These are phyloP conservation scores for Microbotryum intermedium DNA, from an alignment of 1,284 basidiomycete species.

Conservation along the genomic window DNA sequence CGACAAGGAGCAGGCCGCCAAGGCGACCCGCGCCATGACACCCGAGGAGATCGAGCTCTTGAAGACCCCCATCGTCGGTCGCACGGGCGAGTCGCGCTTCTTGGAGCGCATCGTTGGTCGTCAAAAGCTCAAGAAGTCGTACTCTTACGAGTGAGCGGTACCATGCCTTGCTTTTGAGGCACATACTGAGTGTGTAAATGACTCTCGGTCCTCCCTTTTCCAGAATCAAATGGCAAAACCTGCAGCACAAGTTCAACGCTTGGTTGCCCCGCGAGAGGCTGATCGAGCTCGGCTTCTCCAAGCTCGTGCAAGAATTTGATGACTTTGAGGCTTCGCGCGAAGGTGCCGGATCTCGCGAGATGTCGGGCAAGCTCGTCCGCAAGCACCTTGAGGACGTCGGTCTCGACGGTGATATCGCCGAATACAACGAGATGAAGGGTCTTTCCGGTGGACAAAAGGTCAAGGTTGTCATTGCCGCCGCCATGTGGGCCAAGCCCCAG, in stretches of 20 bases:
- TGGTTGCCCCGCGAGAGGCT: conserved; percentile 90
- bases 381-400: conserved; percentile 88
- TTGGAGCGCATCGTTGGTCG: conserved; percentile 85
- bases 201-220: neutral
- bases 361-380: conserved; percentile 65
- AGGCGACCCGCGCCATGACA: conserved; percentile 82
- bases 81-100: conserved; percentile 83
- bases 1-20: conserved; percentile 90
- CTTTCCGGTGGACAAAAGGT: neutral
- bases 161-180: no score
- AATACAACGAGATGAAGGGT: conserved; percentile 91
- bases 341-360: conserved; percentile 81
- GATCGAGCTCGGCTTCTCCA: conserved; percentile 78
- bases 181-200: no score
- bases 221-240: conserved; percentile 84
- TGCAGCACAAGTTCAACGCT: conserved; percentile 83
- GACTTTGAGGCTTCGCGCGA: conserved; percentile 92
- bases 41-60: conserved; percentile 73
- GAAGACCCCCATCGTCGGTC: conserved; percentile 83
- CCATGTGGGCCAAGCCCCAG: conserved; percentile 91
- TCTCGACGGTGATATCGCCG: conserved; percentile 90
- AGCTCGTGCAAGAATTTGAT: conserved; percentile 90
- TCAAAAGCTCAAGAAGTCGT: conserved; percentile 85
- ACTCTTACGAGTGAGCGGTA: conserved; percentile 27
- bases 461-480: conserved; percentile 82